Conservation (phyloP, 140 eudicot species). For the Ambrosia hybrid region DNA sequence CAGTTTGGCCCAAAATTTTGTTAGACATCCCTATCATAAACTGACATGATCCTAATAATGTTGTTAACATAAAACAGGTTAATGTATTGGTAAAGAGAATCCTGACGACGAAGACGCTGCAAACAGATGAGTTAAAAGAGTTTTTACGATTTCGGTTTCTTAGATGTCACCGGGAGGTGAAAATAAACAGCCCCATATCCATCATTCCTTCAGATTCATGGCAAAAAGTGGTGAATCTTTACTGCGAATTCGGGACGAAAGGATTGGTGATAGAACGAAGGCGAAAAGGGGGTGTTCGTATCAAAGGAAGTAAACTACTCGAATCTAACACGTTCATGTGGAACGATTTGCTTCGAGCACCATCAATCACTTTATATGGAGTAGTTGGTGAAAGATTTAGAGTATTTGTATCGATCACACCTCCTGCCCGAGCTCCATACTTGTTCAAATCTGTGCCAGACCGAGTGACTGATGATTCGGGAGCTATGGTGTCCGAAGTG, state of each 20-base stretch:
- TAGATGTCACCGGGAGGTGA: slow-evolving; percentile 73
- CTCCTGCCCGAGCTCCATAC: slow-evolving; percentile 90
- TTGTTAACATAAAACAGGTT: slow-evolving; percentile 44
- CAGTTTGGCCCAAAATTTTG: too few species aligned
- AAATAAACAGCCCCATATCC: slow-evolving; percentile 48
- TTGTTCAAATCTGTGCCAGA: slow-evolving; percentile 88
- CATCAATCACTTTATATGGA: slow-evolving; percentile 57
- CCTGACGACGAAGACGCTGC: slow-evolving; percentile 17
- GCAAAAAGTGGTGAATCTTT: slow-evolving; percentile 56
- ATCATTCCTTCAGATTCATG: slow-evolving; percentile 45
- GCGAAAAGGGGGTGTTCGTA: slow-evolving; percentile 54
- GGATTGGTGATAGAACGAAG: slow-evolving; percentile 68
- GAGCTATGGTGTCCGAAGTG: slow-evolving; percentile 94
- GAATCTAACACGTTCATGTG: slow-evolving; percentile 58
- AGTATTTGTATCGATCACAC: slow-evolving; percentile 70
- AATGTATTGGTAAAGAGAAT: slow-evolving; percentile 49
- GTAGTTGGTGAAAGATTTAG: slow-evolving; percentile 43
- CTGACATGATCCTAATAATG: not conserved
- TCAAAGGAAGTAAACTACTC: slow-evolving; percentile 50
- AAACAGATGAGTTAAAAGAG: slow-evolving; percentile 41
- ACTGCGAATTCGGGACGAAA: slow-evolving; percentile 84
- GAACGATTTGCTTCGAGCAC: slow-evolving; percentile 82
- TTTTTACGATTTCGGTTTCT: slow-evolving; percentile 59
- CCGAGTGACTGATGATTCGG: slow-evolving; percentile 89
- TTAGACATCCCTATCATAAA: not conserved